These are phyloP conservation scores for Beta vulgaris DNA, from an alignment of 148 eudicot genomes.

Conservation along the genomic window DNA sequence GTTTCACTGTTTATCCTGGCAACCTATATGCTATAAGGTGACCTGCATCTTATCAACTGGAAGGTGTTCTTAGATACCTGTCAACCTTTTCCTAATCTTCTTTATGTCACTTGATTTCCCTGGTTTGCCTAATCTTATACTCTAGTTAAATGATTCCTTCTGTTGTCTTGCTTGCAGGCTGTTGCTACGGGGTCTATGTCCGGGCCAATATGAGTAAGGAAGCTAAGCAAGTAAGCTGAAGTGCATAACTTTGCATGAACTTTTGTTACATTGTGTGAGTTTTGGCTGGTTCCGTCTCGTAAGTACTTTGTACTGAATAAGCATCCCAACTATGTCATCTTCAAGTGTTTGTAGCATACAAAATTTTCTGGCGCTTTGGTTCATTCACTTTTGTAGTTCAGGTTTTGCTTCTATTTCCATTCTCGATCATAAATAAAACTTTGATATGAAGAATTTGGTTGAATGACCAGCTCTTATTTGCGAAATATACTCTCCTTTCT, in stretches of 20 bases:
- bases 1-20: not conserved
- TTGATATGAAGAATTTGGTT: not conserved
- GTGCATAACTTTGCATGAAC: constrained; percentile 22
- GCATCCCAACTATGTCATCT: constrained; percentile 14
- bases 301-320: constrained; percentile 25
- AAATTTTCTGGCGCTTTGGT: constrained; percentile 6
- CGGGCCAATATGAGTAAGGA: constrained; percentile 56
- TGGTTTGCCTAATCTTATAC: not conserved
- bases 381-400: not conserved
- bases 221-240: constrained; percentile 43
- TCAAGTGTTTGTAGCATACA: constrained; percentile 15
- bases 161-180: constrained; percentile 46
- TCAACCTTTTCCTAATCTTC: not conserved
- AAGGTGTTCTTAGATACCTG: not conserved
- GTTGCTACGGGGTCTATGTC: constrained; percentile 83
- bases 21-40: not conserved
- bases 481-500: not conserved
- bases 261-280: constrained; percentile 13
- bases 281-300: constrained; percentile 11
- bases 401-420: not conserved
- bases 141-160: not conserved
- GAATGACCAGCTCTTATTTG: not conserved
- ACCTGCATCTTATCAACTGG: not conserved
- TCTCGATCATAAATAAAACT: not conserved
- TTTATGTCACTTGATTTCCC: not conserved